A percentile compares a stretch with the other conserved stretches of the same genome.
phyloP scores from a whole-genome alignment of 1,284 basidiomycete species.

The Cryptococcus sp. region DNA sequence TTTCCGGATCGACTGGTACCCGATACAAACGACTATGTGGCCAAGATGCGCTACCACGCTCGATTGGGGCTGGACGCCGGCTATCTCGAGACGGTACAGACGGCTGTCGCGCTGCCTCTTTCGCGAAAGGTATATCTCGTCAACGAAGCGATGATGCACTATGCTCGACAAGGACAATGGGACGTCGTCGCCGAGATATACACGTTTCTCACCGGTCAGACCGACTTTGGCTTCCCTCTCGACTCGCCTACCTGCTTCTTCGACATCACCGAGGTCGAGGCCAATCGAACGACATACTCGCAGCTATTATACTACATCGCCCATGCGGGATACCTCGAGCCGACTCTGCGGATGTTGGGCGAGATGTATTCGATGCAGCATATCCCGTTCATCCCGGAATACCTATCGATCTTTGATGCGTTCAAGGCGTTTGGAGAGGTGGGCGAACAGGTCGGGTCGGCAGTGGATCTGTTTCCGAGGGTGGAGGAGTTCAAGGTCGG shows the following conservation, averaged over 20 bases:
- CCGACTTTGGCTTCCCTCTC: conserved; percentile 34
- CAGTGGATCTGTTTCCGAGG: not conserved
- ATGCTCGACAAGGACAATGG: conserved; percentile 53
- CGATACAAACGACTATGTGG: too few species aligned
- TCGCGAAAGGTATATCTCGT: not conserved
- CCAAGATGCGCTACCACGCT: too few species aligned
- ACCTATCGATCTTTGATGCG: not conserved
- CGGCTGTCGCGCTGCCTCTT: too few species aligned
- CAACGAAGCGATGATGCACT: conserved; percentile 61
- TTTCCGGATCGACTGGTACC: not conserved
- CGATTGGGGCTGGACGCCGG: too few species aligned
- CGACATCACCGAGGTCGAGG: not conserved
- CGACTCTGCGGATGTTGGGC: not conserved
- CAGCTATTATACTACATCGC: conserved; percentile 13
- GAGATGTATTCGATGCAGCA: not conserved
- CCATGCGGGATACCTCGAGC: not conserved
- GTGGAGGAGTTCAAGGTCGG: not conserved
- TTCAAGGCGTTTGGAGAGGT: not conserved
- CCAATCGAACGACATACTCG: conserved; percentile 58
- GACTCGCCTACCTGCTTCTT: conserved; percentile 40
- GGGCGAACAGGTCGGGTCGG: not conserved
- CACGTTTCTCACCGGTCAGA: not conserved
- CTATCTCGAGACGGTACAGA: too few species aligned
- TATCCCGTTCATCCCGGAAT: not conserved
- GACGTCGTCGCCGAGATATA: conserved; percentile 56